These are phyloP conservation scores for Ensete ventricosum DNA, from an alignment of 176 grass and related monocot genomes.

Conservation along the genomic window DNA sequence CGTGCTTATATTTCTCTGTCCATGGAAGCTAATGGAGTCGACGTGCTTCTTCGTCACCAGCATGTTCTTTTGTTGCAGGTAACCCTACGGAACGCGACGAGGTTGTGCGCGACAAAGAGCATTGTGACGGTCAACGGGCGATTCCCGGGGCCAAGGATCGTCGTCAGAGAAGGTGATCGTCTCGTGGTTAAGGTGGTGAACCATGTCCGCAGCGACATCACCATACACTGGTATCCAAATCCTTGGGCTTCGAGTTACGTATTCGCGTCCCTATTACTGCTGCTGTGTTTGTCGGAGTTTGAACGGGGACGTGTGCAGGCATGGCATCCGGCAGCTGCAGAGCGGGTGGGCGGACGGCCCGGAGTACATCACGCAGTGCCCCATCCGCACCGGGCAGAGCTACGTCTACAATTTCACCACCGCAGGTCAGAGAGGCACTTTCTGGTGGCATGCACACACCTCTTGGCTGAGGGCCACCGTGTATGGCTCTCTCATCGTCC, in stretches of 20 bases:
- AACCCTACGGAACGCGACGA: not conserved
- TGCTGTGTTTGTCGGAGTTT: not conserved
- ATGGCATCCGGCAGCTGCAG: not conserved
- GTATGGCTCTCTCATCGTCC: slow-evolving; percentile 6
- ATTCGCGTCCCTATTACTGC: not conserved
- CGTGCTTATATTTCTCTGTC: not conserved
- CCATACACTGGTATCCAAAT: slow-evolving; percentile 4
- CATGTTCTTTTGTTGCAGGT: not conserved
- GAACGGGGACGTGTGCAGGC: not conserved
- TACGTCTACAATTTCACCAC: slow-evolving; percentile 17
- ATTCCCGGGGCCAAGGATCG: slow-evolving; percentile 16
- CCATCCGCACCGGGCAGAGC: slow-evolving; percentile 5
- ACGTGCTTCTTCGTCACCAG: not conserved
- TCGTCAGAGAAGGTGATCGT: slow-evolving; percentile 8
- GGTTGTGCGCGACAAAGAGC: slow-evolving; percentile 11
- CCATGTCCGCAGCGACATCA: slow-evolving; percentile 2
- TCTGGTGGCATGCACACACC: slow-evolving; percentile 15
- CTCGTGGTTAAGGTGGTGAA: slow-evolving; percentile 11
- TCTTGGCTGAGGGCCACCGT: slow-evolving; percentile 14
- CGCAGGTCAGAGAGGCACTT: not conserved
- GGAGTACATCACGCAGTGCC: slow-evolving; percentile 9
- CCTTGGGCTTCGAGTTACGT: not conserved
- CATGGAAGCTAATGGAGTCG: not conserved
- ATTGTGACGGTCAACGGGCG: slow-evolving; percentile 21
- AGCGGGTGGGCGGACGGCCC: slow-evolving; percentile 10